Evolutionary conservation across 2,329 filamentous ascomycete species (phyloP).

Genomic region (Paraphoma sp.): DNA sequence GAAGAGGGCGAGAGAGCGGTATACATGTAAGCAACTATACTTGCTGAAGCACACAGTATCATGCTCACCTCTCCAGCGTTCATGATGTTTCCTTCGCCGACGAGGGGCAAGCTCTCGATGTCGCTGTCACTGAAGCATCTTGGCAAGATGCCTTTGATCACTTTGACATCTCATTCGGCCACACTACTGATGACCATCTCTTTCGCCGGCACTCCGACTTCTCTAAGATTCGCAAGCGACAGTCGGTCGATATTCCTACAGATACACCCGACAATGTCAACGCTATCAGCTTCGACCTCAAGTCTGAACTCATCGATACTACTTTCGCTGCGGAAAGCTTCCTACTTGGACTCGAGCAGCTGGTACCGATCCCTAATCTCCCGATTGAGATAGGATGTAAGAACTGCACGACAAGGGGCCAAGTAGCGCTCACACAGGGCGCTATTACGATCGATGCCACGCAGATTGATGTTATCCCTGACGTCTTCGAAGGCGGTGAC

Average conservation of each 20-base stretch:
- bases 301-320: slow-evolving; percentile 27
- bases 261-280: slow-evolving; percentile 25
- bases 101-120: slow-evolving; percentile 33
- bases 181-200: slow-evolving; percentile 38
- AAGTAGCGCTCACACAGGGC: slow-evolving; percentile 39
- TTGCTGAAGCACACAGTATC: background rate
- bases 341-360: slow-evolving; percentile 14
- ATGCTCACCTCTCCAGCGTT: slow-evolving; percentile 22
- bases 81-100: slow-evolving; percentile 25
- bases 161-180: slow-evolving; percentile 40
- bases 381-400: slow-evolving; percentile 46
- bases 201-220: slow-evolving; percentile 39
- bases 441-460: slow-evolving; percentile 34
- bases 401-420: slow-evolving; percentile 42
- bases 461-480: slow-evolving; percentile 30
- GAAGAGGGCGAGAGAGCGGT: slow-evolving; percentile 44
- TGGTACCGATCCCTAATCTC: slow-evolving; percentile 21
- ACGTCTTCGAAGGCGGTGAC: slow-evolving; percentile 31
- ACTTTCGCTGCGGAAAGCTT: slow-evolving; percentile 31
- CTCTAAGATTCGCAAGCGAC: slow-evolving; percentile 23
- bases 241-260: slow-evolving; percentile 26
- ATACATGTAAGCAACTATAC: slow-evolving; percentile 32
- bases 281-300: slow-evolving; percentile 29
- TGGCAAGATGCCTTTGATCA: slow-evolving; percentile 41
- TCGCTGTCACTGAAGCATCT: slow-evolving; percentile 27